Evolutionary conservation across 2,329 filamentous ascomycete species (phyloP), one percentile per base, ranked within the genome.

Genomic region (Gliomastix tumulicola): DNA sequence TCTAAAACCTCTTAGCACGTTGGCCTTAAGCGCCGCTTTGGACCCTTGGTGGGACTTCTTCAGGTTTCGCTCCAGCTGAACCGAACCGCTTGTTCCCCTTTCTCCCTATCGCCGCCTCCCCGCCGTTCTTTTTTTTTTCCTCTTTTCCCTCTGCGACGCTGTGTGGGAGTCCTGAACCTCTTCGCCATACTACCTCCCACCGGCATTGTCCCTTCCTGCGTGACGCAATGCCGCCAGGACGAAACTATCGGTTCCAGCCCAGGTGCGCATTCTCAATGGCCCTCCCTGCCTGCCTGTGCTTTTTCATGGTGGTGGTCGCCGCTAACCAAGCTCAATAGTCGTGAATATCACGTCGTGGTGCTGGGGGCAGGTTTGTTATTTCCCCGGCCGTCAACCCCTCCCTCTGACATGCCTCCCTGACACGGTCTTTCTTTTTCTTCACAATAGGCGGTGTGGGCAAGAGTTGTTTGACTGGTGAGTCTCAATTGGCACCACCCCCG

Each of bases 391-490:
- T n/a, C n/a, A n/a, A n/a, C n/a, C n/a, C n/a, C n/a, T n/a, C n/a
- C n/a, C n/a, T n/a, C n/a, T n/a, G n/a, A n/a, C n/a, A n/a, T n/a
- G n/a, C n/a, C n/a, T n/a, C n/a, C n/a, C n/a, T n/a, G n/a, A n/a
- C n/a, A n/a, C n/a, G n/a, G n/a, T n/a, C n/a, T n/a, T n/a, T n/a
- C n/a, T n/a, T n/a, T n/a, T n/a, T 37, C 35, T 38, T 38, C 40
- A 49, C 38, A 59, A 4, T 31, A 88, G 84, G 88, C 64, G 88
- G 88, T 59, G 88, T 94, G 55, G 88, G 88, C 44, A 94, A 94
- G 65, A 94, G 87, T 60, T 94, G 88, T 70, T 69, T 94, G 50
- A 94, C 88, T 60, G 86, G 87, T 92, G 69, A 58, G 68, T 57
- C 31, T 20, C n/a, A 12, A 11, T 27, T 32, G 10, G 7, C 15